Evolutionary conservation across 352 stramenopile species (phyloP), one percentile per base, ranked within the genome.

Genomic region (Pythium inflatum): DNA sequence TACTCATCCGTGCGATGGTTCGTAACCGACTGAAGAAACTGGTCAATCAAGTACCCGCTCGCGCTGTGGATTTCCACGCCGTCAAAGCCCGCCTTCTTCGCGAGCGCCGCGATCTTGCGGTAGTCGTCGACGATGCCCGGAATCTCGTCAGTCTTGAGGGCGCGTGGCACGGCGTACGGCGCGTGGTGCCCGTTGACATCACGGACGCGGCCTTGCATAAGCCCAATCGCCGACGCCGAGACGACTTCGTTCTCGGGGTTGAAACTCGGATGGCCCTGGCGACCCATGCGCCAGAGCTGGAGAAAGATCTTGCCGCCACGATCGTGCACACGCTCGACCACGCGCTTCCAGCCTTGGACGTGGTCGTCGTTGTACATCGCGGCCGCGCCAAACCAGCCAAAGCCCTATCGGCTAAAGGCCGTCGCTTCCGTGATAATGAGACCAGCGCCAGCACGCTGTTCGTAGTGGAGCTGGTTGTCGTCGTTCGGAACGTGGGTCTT

Each of bases 21-120:
- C 48, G 64, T 61, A 18, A 34, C 71, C 40, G 69, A 68, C 64
- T 90, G 77, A 6, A 97, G 72, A 68, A 95, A 94, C 66, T 93
- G 75, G 67, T 97, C 87, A 56, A 97, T 69, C 25, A 97, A 73
- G 65, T 97, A 97, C 18, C 90, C 91, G 66, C 97, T 94, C 5
- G 87, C 90, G 18, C 12, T 61, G 73, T 97, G 91, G 40, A 97
- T 63, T 57, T 97, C 88, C 25, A 53, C 40, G 56, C 56, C 53
- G 22, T 60, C 53, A 48, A 60, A 60, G n/a, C 49, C 49, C 4
- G 49, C 97, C 75, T 25, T 85, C 88, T 54, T 97, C 5, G 49
- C 49, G 27, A 57, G 49, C 49, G 45, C 45, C 3, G 53, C 5
- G 84, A 83, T 2, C 43, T 82, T 61, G 16, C 69, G 62, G 69